Evolutionary conservation across 2,329 filamentous ascomycete species (phyloP).

Genomic region (Aureobasidium sp.): DNA sequence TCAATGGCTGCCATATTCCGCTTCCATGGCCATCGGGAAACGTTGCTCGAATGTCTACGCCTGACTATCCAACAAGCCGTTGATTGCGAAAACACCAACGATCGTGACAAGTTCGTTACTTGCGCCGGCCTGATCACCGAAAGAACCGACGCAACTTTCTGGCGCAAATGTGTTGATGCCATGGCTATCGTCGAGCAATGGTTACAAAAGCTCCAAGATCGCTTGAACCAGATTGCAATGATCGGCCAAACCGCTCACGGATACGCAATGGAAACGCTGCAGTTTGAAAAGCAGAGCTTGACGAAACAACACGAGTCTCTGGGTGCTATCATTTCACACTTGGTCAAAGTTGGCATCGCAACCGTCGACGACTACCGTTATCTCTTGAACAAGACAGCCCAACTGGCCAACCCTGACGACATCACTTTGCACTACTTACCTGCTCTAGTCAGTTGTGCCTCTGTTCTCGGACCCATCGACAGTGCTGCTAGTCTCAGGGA

Average conservation of each 20-base stretch:
- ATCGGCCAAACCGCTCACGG: slow-evolving; percentile 57
- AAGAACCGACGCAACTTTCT: slow-evolving; percentile 47
- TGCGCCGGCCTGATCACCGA: slow-evolving; percentile 49
- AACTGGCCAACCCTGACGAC: slow-evolving; percentile 68
- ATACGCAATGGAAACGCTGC: slow-evolving; percentile 67
- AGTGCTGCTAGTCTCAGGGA: slow-evolving; percentile 58
- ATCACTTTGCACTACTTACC: slow-evolving; percentile 74
- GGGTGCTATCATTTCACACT: slow-evolving; percentile 67
- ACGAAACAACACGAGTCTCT: slow-evolving; percentile 85
- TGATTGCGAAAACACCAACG: slow-evolving; percentile 33
- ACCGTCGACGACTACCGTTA: slow-evolving; percentile 63
- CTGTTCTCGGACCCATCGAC: slow-evolving; percentile 70
- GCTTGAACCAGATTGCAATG: slow-evolving; percentile 64
- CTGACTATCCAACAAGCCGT: slow-evolving; percentile 61
- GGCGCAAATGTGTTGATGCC: slow-evolving; percentile 60
- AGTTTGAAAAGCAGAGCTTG: slow-evolving; percentile 72
- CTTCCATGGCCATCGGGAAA: slow-evolving; percentile 80
- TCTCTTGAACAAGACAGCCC: slow-evolving; percentile 60
- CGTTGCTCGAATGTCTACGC: slow-evolving; percentile 73
- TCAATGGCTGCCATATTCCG: slow-evolving; percentile 74
- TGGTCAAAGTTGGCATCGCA: slow-evolving; percentile 68
- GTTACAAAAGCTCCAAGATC: slow-evolving; percentile 68
- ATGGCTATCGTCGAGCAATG: slow-evolving; percentile 71
- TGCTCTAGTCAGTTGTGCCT: slow-evolving; percentile 66
- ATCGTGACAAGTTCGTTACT: slow-evolving; percentile 46